Evolutionary conservation across 2,329 filamentous ascomycete genomes (phyloP).

Genomic region (Alternaria triticimaculans): DNA sequence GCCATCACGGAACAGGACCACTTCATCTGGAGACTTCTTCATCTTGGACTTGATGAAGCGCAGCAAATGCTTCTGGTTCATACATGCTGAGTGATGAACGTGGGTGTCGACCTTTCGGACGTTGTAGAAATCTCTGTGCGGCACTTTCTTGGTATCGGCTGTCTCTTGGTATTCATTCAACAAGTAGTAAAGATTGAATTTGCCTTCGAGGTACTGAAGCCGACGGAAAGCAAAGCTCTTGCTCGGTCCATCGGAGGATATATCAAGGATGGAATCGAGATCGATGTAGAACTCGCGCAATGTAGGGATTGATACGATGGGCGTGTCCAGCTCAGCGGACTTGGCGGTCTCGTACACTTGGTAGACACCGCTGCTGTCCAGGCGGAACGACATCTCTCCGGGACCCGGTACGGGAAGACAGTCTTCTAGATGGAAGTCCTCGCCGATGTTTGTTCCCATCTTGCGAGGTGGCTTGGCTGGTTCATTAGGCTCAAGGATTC

Average conservation of each 20-base stretch:
- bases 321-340: conserved; percentile 67
- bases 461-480: conserved; percentile 68
- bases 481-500: conserved; percentile 40
- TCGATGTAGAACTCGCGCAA: conserved; percentile 97
- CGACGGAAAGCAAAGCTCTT: conserved; percentile 97
- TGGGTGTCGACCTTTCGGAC: conserved; percentile 98
- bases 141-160: conserved; percentile 95
- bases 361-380: conserved; percentile 87
- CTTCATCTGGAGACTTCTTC: conserved; percentile 96
- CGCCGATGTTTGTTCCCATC: conserved; percentile 86
- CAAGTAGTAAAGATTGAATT: conserved; percentile 92
- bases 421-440: conserved; percentile 87
- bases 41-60: conserved; percentile 99
- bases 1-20: conserved; percentile 89
- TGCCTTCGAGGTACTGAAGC: conserved; percentile 93
- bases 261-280: conserved; percentile 80
- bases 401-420: conserved; percentile 73
- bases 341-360: conserved; percentile 82
- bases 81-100: conserved; percentile 98
- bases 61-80: conserved; percentile 98
- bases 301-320: conserved; percentile 84
- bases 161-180: conserved; percentile 98
- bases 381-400: conserved; percentile 74
- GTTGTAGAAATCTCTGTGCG: conserved; percentile 98
- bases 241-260: conserved; percentile 94